Evolutionary conservation across 2,329 filamentous ascomycete species (phyloP).

Genomic region (Aspergillus awamori): DNA sequence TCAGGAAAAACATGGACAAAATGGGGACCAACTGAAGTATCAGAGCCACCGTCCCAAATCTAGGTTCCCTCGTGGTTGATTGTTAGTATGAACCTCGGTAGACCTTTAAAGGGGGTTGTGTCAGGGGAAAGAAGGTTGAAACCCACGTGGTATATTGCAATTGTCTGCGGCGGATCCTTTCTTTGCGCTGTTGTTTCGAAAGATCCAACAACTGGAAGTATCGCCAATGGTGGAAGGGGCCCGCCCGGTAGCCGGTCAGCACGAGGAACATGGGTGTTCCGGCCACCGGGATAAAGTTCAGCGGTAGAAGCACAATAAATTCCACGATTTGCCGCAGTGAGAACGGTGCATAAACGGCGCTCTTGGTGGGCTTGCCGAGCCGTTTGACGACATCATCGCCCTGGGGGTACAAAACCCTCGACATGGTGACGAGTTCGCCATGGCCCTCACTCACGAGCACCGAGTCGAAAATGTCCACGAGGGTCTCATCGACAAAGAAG

Average conservation of each 20-base stretch:
- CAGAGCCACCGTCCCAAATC: slow-evolving; percentile 83
- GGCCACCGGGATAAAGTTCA: slow-evolving; percentile 84
- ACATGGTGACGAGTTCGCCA: slow-evolving; percentile 67
- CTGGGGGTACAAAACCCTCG: slow-evolving; percentile 67
- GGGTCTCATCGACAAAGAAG: slow-evolving; percentile 77
- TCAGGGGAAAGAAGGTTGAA: background rate
- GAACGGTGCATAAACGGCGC: slow-evolving; percentile 83
- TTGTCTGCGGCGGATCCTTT: slow-evolving; percentile 66
- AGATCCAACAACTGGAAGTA: slow-evolving; percentile 83
- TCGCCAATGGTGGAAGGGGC: slow-evolving; percentile 86
- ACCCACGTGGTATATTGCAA: slow-evolving; percentile 83
- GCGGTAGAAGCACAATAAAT: slow-evolving; percentile 74
- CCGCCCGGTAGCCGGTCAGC: slow-evolving; percentile 82
- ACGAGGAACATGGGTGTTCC: slow-evolving; percentile 85
- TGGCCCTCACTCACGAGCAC: slow-evolving; percentile 76
- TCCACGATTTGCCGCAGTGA: slow-evolving; percentile 88
- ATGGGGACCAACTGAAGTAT: slow-evolving; percentile 84
- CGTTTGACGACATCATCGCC: slow-evolving; percentile 73
- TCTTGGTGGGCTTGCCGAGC: slow-evolving; percentile 77
- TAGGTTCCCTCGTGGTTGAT: slow-evolving; percentile 28
- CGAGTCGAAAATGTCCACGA: slow-evolving; percentile 83
- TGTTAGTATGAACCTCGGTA: slow-evolving; percentile 6
- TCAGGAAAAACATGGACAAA: slow-evolving; percentile 88
- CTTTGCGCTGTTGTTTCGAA: slow-evolving; percentile 71
- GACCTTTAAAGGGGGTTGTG: background rate